Percentiles rank a stretch among this genome's conserved stretches.
Conservation (phyloP, 257 asterid species). For the Orobanche coerulescens region DNA sequence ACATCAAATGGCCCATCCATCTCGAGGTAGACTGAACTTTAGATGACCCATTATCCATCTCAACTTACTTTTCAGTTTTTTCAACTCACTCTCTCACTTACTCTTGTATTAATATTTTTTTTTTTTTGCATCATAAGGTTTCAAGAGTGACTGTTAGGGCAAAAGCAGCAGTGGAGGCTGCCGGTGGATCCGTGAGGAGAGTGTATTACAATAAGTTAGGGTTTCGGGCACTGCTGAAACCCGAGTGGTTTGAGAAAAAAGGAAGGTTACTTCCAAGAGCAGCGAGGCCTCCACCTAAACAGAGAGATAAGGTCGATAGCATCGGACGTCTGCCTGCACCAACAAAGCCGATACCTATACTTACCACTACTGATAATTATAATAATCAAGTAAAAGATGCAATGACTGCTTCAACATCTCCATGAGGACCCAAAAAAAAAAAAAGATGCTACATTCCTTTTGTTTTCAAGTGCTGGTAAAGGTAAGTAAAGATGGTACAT, state of each 20-base stretch:
- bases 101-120: not conserved
- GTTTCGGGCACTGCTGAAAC: slow-evolving; percentile 69
- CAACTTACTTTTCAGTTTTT: too few relatives aligned
- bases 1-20: slow-evolving; percentile 86
- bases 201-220: slow-evolving; percentile 88
- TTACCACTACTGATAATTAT: slow-evolving; percentile 36
- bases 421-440: too few relatives aligned
- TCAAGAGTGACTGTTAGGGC: slow-evolving; percentile 93
- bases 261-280: slow-evolving; percentile 85
- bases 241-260: slow-evolving; percentile 95
- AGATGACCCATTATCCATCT: too few relatives aligned
- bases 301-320: slow-evolving; percentile 74
- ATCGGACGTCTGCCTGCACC: slow-evolving; percentile 93
- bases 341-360: slow-evolving; percentile 74
- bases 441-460: not conserved
- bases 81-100: too few relatives aligned
- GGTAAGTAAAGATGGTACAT: too few relatives aligned
- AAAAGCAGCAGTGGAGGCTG: slow-evolving; percentile 88
- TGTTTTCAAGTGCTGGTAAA: too few relatives aligned
- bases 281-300: slow-evolving; percentile 93
- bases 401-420: slow-evolving; percentile 17
- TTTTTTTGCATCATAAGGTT: slow-evolving; percentile 45
- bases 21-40: slow-evolving; percentile 71
- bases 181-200: slow-evolving; percentile 85
- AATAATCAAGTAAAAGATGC: slow-evolving; percentile 55